Base-by-base conservation (phyloP, 75 land plant species). In the Selaginella moellendorffii region DNA sequence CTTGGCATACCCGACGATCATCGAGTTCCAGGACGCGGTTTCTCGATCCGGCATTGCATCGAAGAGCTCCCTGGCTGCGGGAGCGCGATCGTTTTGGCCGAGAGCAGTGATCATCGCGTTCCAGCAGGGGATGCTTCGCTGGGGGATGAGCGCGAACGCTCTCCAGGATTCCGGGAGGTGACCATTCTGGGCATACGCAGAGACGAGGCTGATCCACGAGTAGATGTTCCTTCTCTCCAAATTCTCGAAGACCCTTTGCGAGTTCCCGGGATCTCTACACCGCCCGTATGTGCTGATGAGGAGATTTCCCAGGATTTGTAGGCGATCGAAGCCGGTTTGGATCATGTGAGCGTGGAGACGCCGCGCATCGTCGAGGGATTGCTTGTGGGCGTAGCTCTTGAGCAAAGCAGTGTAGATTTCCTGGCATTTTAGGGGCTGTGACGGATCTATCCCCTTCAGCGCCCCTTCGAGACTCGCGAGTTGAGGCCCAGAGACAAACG, bases 1-100 rank as follows among this genome's bases (percentile, higher is more conserved):
- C 59, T 19, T 56, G 59, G 59, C 59, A 56, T 36, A 36, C 46
- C 10, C 5, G 46, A 36, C 14, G 46, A 56, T 56, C 59, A 56
- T 56, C 23, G 25, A 21, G 24, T 19, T 56, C 59, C 59, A 56
- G 8, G 59, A 56, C 21, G n/a, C 59, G n/a, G 24, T 56, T 21
- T 24, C 24, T 56, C 59, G 5, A 19, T 19, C 5, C 8, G 59
- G 59, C 59, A 56, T 56, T 19, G 19, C 8, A 56, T 9, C 9
- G 59, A 56, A 56, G 19, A 25, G 8, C n/a, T 56, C 17, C 9
- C 8, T 19, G 9, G 59, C 59, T 19, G 8, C n/a, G n/a, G 24
- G n/a, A 19, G n/a, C 59, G 5, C 24, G 5, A 21, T n/a, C 59
- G n/a, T n/a, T 8, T 56, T 56, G 19, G 5, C 59, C 24, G n/a